Base-by-base conservation (phyloP, 148 eudicot genomes). In the Drosera capensis region DNA sequence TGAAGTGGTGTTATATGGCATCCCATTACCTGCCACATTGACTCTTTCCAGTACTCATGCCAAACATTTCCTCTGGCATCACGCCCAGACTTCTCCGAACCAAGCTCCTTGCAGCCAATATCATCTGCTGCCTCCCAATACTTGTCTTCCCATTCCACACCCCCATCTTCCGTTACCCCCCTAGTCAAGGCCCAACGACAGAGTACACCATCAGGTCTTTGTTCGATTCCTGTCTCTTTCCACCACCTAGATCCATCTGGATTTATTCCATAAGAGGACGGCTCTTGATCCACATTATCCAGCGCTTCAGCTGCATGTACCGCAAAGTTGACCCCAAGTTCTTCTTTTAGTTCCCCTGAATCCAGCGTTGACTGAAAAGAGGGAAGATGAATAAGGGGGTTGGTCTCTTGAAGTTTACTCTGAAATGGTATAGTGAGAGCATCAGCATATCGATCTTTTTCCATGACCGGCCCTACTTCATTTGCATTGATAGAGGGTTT, bases 81-180 rank as follows among this genome's bases (percentile, higher is more conserved):
- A 37, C 96, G 87, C 29, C 96, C 96, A 30, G 94, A 87, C 71
- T 87, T 87, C 65, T 82, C 96, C 1, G 96, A 87, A 19, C 94
- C 94, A 53, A 79, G 90, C 57, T 82, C 96, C 65, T 79, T 87
- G 49, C 69, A 68, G 8, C 64, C 86, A 51, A 62, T 57, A 46
- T 79, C 67, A 51, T 79, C 74, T 16, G 94, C 82, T n/a, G 96
- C 94, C 67, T 87, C 96, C 96, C 96, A 87, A 44, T 79, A 82
- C 52, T 87, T 87, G 24, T 82, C 81, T 64, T 87, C 94, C 94
- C 94, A 87, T 63, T 87, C 96, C 38, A 87, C 56, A 24, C 59
- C 56, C 43, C 69, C 70, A 56, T 82, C 86, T 54, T 82, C 80
- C 55, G 71, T 79, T 31, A 82, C 82, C 40, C 88, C 90, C 64